These are phyloP conservation scores for Bruguiera hainesii DNA, from an alignment of 441 rosid genomes.

Conservation along the genomic window DNA sequence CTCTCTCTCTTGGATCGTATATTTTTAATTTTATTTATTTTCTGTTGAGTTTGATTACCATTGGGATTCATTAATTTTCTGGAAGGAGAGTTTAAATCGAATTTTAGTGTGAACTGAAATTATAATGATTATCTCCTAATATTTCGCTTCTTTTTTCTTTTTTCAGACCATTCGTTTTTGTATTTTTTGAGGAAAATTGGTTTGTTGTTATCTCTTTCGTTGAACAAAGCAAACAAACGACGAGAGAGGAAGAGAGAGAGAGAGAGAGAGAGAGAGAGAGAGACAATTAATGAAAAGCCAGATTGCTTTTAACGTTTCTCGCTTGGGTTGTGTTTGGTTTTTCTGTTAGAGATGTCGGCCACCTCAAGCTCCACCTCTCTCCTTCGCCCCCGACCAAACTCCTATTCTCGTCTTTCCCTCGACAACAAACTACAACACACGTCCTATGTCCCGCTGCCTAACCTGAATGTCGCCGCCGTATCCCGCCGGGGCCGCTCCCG, in stretches of 20 bases:
- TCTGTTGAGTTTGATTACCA: no score
- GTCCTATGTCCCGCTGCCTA: conserved; percentile 12
- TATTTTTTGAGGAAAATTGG: no score
- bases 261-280: no score
- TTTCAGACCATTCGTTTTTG: not conserved
- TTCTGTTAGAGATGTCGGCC: conserved; percentile 35
- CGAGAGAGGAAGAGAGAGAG: no score
- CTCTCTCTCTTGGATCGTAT: no score
- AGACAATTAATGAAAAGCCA: no score
- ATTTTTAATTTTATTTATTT: no score
- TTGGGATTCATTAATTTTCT: not conserved
- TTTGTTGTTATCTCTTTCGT: no score
- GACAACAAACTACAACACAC: conserved; percentile 4
- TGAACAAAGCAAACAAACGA: no score
- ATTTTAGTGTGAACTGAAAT: no score
- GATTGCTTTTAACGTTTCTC: no score
- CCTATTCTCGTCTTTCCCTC: conserved; percentile 23
- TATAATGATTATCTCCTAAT: not conserved
- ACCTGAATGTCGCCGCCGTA: conserved; percentile 24
- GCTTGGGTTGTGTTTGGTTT: not conserved
- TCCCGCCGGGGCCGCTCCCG: conserved; percentile 20
- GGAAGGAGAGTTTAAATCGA: no score
- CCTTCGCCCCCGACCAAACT: conserved; percentile 28
- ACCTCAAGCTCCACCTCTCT: conserved; percentile 17
- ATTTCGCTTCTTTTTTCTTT: not conserved